Evolutionary conservation across 371 early-diverging fungal genomes (phyloP), one percentile per base, ranked within the genome.

Genomic region (Rhizopus delemar): DNA sequence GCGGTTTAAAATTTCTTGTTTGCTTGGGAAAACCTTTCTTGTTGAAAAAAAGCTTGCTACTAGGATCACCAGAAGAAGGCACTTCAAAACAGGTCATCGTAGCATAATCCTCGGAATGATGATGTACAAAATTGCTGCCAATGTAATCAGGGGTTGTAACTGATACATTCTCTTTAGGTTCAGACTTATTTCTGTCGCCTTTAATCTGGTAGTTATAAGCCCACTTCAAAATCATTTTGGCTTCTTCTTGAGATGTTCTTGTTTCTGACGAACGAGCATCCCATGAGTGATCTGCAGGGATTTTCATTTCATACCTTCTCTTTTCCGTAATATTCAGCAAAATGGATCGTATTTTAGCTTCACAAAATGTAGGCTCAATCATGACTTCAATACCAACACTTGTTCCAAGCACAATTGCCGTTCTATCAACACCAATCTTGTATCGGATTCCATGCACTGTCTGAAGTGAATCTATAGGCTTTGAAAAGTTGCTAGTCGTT

Each of bases 391-490:
- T 31, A 5, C 77, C 77, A 35, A 76, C 38, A 50, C 74, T 68
- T 8, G 77, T 73, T 2, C 77, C 77, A n/a, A 76, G 45, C 1
- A 68, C 77, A 51, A 76, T 69, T 28, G 74, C 77, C 9, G 77
- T 73, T 32, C 77, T 63, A 50, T 76, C 77, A 33, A 76, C 54
- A 22, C 62, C 33, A 35, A 73, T 50, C 8, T 69, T 68, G 58
- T 71, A 76, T 0, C 74, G 69, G 13, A 73, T 34, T 8, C 77
- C 77, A 33, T 63, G 22, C 22, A 22, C 22, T 22, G 22, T 22
- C 0, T 22, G 22, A 22, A 22, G 22, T 22, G 22, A 22, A 53
- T 11, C 49, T 46, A 13, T 50, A 28, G 4, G 50, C 41, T 6
- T 58, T 13, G n/a, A 22, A 13, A 15, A 38, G 22, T 8, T 0